Conservation (phyloP, 352 stramenopile genomes). For the Globisporangium iwayamae region DNA sequence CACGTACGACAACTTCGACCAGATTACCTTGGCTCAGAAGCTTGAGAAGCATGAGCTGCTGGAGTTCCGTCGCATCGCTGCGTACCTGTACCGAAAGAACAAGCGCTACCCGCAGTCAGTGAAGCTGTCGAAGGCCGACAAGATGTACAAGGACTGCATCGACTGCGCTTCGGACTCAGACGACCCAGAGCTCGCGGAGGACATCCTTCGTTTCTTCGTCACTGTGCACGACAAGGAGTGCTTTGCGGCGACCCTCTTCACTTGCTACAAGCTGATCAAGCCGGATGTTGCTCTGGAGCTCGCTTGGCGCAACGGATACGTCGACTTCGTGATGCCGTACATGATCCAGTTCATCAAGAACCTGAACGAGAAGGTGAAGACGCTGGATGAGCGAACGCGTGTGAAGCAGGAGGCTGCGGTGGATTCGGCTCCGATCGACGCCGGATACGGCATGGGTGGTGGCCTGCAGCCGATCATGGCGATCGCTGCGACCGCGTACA, state of each 20-base stretch:
- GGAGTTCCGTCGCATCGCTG: slow-evolving; percentile 99
- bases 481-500: slow-evolving; percentile 79
- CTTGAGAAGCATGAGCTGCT: slow-evolving; percentile 99
- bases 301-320: slow-evolving; percentile 98
- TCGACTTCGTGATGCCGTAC: slow-evolving; percentile 99
- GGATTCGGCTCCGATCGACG: slow-evolving; percentile 56
- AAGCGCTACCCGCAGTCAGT: slow-evolving; percentile 98
- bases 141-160: slow-evolving; percentile 99
- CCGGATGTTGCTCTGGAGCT: slow-evolving; percentile 99
- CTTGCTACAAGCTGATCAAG: slow-evolving; percentile 98
- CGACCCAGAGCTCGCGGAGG: slow-evolving; percentile 95
- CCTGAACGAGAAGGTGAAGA: slow-evolving; percentile 93
- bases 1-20: slow-evolving; percentile 99
- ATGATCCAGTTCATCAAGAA: slow-evolving; percentile 99
- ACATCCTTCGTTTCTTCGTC: slow-evolving; percentile 99
- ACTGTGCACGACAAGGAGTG: slow-evolving; percentile 99
- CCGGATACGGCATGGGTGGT: slow-evolving; percentile 70
- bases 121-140: slow-evolving; percentile 98
- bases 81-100: slow-evolving; percentile 99
- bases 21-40: slow-evolving; percentile 97
- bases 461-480: slow-evolving; percentile 77
- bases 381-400: slow-evolving; percentile 88
- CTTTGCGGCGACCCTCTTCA: slow-evolving; percentile 98
- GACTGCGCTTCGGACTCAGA: slow-evolving; percentile 97
- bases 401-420: slow-evolving; percentile 70